Conservation (phyloP, 805 yeast species). For the Candida silvicultrix region DNA sequence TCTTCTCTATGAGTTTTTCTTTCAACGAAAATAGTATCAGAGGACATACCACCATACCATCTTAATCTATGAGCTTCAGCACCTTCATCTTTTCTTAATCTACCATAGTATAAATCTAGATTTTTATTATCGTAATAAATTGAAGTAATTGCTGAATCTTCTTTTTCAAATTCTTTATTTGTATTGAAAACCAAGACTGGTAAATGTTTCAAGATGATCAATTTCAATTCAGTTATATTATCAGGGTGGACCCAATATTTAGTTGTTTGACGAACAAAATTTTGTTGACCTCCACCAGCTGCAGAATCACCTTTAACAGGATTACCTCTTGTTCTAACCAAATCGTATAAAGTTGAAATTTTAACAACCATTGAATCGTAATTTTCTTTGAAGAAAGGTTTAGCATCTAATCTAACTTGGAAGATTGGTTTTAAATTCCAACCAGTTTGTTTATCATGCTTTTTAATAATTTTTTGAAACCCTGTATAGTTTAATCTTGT, state of each 20-base stretch:
- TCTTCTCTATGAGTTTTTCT: constrained; percentile 98
- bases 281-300: constrained; percentile 98
- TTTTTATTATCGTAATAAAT: constrained; percentile 89
- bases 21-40: constrained; percentile 91
- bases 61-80: constrained; percentile 97
- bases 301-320: constrained; percentile 93
- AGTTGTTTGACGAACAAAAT: constrained; percentile 97
- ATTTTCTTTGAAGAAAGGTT: constrained; percentile 94
- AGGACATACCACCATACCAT: constrained; percentile 98
- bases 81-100: constrained; percentile 94
- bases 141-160: constrained; percentile 95
- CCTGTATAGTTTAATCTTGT: constrained; percentile 94
- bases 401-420: constrained; percentile 86
- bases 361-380: constrained; percentile 86
- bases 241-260: constrained; percentile 99
- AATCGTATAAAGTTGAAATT: constrained; percentile 80
- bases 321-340: constrained; percentile 93
- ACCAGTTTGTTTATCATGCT: constrained; percentile 87
- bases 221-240: constrained; percentile 91
- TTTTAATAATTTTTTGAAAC: constrained; percentile 92
- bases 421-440: constrained; percentile 85
- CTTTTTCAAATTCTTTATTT: constrained; percentile 90
- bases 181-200: constrained; percentile 97
- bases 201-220: constrained; percentile 85
- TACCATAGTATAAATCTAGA: constrained; percentile 88